phyloP scores from a whole-genome alignment of 2,329 filamentous ascomycete genomes.

The Alternaria ethzedia region DNA sequence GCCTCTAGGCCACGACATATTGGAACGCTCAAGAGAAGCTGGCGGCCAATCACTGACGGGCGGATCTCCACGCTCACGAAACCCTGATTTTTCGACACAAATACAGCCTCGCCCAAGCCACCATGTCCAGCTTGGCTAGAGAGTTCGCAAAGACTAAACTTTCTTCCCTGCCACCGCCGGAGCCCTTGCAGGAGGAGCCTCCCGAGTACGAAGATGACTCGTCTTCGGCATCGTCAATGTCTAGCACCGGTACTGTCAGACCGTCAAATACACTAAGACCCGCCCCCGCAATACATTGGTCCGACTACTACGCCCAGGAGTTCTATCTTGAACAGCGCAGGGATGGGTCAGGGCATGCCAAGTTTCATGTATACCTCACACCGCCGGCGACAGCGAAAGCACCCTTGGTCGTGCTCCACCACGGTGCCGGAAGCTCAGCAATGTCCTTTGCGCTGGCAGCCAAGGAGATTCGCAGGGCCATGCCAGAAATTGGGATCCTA shows the following conservation, averaged over 20 bases:
- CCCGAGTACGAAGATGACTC: slow-evolving; percentile 58
- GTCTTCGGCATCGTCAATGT: slow-evolving; percentile 76
- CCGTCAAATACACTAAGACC: slow-evolving; percentile 74
- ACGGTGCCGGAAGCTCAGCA: slow-evolving; percentile 91
- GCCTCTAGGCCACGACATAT: slow-evolving; percentile 7
- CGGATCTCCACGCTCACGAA: slow-evolving; percentile 5
- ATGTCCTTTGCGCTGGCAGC: slow-evolving; percentile 87
- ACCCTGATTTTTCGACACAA: slow-evolving; percentile 5
- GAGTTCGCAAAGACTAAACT: slow-evolving; percentile 80
- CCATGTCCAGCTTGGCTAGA: slow-evolving; percentile 82
- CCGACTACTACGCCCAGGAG: slow-evolving; percentile 88
- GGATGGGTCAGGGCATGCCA: slow-evolving; percentile 55
- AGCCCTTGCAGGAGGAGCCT: slow-evolving; percentile 55
- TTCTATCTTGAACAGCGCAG: slow-evolving; percentile 68
- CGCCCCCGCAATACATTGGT: slow-evolving; percentile 75
- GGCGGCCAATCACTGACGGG: slow-evolving; percentile 13
- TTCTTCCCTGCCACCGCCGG: slow-evolving; percentile 64
- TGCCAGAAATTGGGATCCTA: slow-evolving; percentile 83
- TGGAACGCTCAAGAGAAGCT: slow-evolving; percentile 7
- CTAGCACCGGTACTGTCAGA: slow-evolving; percentile 89
- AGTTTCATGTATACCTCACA: slow-evolving; percentile 86
- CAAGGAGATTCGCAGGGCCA: slow-evolving; percentile 74
- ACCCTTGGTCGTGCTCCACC: slow-evolving; percentile 90
- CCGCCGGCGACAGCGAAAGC: slow-evolving; percentile 72
- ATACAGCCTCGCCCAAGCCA: slow-evolving; percentile 12